phyloP scores from a whole-genome alignment of 768 basidiomycete genomes.

The Lactarius trivialis region DNA sequence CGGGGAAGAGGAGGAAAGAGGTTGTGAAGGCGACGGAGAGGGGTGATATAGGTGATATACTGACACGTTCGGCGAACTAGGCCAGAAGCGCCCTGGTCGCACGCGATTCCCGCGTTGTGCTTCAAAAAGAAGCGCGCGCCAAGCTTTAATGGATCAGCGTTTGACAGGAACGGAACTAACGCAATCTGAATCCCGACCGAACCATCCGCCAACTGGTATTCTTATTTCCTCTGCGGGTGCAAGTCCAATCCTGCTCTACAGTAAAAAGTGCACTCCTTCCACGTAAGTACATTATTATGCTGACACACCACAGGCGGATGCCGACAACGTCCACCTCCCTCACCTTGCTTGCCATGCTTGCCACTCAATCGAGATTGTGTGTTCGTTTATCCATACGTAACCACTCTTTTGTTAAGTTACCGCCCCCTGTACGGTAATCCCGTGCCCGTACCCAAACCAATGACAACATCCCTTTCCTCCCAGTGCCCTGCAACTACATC shows the following conservation, averaged over 20 bases:
- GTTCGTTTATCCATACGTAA: neutral
- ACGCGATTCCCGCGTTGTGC: constrained; percentile 15
- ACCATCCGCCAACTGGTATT: neutral
- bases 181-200: constrained; percentile 12
- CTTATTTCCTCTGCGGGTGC: neutral
- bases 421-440: neutral
- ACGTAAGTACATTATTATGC: neutral
- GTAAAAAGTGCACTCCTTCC: neutral
- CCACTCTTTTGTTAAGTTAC: neutral
- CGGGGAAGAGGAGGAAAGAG: constrained; percentile 6
- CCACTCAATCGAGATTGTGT: neutral
- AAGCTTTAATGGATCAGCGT: constrained; percentile 21
- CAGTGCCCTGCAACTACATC: too few relatives aligned
- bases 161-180: constrained; percentile 22
- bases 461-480: neutral
- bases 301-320: neutral
- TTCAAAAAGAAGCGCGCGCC: constrained; percentile 17
- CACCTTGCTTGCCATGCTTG: neutral
- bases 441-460: neutral
- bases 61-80: constrained; percentile 19
- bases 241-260: neutral
- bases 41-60: constrained; percentile 21
- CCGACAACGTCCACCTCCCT: neutral
- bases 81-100: constrained; percentile 16
- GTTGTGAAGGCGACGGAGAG: constrained; percentile 17